These are phyloP conservation scores for Lasiosphaeris hirsuta DNA, from an alignment of 495 filamentous ascomycete genomes.

Conservation along the genomic window DNA sequence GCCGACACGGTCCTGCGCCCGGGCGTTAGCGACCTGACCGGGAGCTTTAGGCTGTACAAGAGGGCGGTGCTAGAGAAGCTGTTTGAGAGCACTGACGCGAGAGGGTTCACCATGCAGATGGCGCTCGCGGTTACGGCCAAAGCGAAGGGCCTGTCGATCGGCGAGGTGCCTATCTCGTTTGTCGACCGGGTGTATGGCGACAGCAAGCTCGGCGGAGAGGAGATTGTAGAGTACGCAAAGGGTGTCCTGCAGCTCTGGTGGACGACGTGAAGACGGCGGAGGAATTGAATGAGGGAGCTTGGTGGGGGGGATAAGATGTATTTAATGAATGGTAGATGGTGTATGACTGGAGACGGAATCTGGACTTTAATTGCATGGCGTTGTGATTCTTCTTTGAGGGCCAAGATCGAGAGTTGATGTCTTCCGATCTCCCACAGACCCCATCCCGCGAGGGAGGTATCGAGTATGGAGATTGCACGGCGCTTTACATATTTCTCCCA, in stretches of 20 bases:
- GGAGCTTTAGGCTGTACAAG: constrained; percentile 93
- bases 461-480: not conserved
- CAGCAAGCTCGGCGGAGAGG: constrained; percentile 87
- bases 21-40: constrained; percentile 94
- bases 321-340: not conserved
- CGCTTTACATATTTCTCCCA: constrained; percentile 69
- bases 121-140: constrained; percentile 84
- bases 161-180: constrained; percentile 92
- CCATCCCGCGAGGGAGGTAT: too few species aligned
- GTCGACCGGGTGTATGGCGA: constrained; percentile 95
- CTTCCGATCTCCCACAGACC: too few species aligned
- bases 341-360: constrained; percentile 11
- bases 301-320: not conserved
- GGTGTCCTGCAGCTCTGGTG: constrained; percentile 84
- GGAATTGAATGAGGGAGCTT: not conserved
- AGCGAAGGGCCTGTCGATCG: constrained; percentile 84
- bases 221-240: constrained; percentile 98
- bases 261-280: constrained; percentile 44
- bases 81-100: constrained; percentile 82
- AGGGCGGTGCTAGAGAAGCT: constrained; percentile 83
- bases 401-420: too few species aligned
- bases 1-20: constrained; percentile 91
- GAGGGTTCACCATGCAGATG: constrained; percentile 99
- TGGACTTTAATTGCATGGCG: constrained; percentile 14
- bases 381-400: constrained; percentile 11